phyloP scores from a whole-genome alignment of 495 filamentous ascomycete species.

The Neurospora cerealis region DNA sequence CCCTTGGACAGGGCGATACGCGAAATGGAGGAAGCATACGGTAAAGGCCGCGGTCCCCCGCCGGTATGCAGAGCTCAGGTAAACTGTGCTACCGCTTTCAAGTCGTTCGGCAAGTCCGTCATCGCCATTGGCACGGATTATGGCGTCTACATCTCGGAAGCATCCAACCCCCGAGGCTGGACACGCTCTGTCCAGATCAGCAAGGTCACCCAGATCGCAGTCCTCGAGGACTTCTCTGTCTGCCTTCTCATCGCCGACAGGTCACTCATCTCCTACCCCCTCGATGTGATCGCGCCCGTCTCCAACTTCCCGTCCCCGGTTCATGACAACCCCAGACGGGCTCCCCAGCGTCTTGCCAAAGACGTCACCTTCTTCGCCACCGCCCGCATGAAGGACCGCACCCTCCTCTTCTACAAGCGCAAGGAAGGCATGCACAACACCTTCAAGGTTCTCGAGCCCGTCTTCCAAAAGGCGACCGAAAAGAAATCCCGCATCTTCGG shows the following conservation, averaged over 20 bases:
- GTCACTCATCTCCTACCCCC: conserved; percentile 84
- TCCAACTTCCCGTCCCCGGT: conserved; percentile 51
- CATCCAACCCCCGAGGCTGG: conserved; percentile 83
- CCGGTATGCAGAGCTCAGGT: conserved; percentile 76
- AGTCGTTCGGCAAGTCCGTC: conserved; percentile 71
- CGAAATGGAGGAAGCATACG: conserved; percentile 73
- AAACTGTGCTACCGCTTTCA: conserved; percentile 89
- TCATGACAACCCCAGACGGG: conserved; percentile 56
- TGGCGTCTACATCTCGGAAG: conserved; percentile 81
- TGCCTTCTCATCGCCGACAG: conserved; percentile 87
- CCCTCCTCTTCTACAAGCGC: conserved; percentile 92
- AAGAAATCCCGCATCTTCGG: conserved; percentile 64
- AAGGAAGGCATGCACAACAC: conserved; percentile 82
- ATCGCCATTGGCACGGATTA: conserved; percentile 92
- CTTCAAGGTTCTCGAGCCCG: conserved; percentile 93
- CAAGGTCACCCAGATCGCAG: conserved; percentile 84
- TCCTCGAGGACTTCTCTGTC: conserved; percentile 90
- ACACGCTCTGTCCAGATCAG: conserved; percentile 61
- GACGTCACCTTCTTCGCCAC: conserved; percentile 96
- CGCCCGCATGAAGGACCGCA: conserved; percentile 92
- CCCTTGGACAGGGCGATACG: conserved; percentile 84
- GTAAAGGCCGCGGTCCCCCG: conserved; percentile 52
- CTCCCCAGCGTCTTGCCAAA: conserved; percentile 85
- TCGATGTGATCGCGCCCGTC: conserved; percentile 75
- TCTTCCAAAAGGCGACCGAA: conserved; percentile 78